These are phyloP conservation scores for Mrakia blollopis DNA, from an alignment of 768 basidiomycete species.

Conservation along the genomic window DNA sequence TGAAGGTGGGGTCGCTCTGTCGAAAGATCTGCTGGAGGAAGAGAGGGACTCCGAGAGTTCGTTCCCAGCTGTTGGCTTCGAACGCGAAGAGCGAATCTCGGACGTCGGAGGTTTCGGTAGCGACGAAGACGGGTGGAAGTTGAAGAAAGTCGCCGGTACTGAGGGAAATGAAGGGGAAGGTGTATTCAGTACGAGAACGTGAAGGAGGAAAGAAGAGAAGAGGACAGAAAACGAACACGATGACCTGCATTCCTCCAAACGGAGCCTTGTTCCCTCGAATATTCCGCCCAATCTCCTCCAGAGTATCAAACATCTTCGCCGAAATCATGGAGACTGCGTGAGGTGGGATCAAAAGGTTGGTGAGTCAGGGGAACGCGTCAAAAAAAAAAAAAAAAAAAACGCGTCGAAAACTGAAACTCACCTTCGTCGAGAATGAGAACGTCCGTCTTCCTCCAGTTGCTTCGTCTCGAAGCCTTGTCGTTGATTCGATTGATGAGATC, in stretches of 20 bases:
- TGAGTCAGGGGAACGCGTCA: neutral
- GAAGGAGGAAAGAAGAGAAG: neutral
- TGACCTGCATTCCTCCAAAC: slow-evolving; percentile 16
- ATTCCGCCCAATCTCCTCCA: neutral
- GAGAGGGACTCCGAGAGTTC: slow-evolving; percentile 66
- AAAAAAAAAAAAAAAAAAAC: neutral
- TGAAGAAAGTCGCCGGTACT: slow-evolving; percentile 17
- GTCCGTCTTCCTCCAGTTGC: neutral
- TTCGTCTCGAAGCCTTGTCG: neutral
- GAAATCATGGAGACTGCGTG: slow-evolving; percentile 7
- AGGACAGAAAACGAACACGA: neutral
- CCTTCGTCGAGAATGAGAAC: slow-evolving; percentile 20
- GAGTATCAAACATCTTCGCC: neutral
- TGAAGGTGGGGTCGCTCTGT: slow-evolving; percentile 85
- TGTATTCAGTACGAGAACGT: too few species aligned
- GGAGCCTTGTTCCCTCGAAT: neutral
- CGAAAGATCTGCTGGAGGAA: slow-evolving; percentile 93
- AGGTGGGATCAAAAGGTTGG: neutral
- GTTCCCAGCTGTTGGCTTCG: slow-evolving; percentile 71
- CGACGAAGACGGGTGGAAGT: neutral
- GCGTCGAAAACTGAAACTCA: neutral
- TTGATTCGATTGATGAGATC: slow-evolving; percentile 39
- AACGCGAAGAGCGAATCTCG: slow-evolving; percentile 66
- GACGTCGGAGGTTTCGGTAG: neutral
- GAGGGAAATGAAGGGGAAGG: neutral